Base-by-base conservation (phyloP, 2,329 filamentous ascomycete species). In the Verticillium klebahnii region DNA sequence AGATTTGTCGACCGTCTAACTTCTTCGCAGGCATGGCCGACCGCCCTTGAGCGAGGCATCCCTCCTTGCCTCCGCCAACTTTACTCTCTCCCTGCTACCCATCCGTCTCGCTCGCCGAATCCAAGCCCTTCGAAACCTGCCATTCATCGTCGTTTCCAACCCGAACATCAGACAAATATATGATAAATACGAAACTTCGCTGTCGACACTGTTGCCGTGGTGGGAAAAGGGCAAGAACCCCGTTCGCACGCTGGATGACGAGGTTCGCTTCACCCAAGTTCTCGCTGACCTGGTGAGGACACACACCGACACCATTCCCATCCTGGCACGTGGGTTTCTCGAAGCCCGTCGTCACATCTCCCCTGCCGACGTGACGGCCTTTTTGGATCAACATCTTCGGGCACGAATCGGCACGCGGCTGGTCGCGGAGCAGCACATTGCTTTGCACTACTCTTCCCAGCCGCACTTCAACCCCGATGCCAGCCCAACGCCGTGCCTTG, bases 91-190 rank as follows among this genome's bases (percentile, higher is more conserved):
- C 32, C 90, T 97, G 60, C 88, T 98, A 11, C 95, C 95, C 15
- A 91, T 95, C 58, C 92, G 95, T 40, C 88, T 99, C 31, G 95
- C 95, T 31, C 92, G 96, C 73, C 92, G 95, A 61, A 96, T 99
- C 66, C 91, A 97, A 74, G 92, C 93, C 54, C 82, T 99, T 19
- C 89, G 93, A 66, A 97, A 96, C 73, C 86, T 99, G 9, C 95
- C 95, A 0, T 99, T 94, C 76, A 98, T 99, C 66, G 94, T 99
- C 61, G 95, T 99, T 31, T 93, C 94, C n/a, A 98, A 99, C 73
- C 92, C 93, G 1, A 92, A 97, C 73, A 93, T 99, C 68, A 91
- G 89, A 31, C 89, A 90, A 70, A 99, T 99, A 67, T 97, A 98
- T 81, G 89, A 91, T 76, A 98, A 97, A 77, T 99, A 99, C 75